phyloP scores from a whole-genome alignment of 306 rosid genomes.

The Inga laurina region DNA sequence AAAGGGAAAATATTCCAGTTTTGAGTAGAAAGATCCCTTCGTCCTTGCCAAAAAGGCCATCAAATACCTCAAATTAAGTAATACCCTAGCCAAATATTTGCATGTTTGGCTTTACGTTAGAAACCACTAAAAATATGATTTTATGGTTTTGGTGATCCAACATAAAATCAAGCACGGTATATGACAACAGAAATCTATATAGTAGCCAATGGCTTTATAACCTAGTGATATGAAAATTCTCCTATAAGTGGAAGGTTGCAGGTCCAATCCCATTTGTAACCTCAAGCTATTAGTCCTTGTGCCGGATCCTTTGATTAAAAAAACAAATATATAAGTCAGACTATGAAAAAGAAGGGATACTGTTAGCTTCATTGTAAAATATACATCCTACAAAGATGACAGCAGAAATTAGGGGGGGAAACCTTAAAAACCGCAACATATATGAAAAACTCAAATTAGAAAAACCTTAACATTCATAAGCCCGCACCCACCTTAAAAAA shows the following conservation, averaged over 20 bases:
- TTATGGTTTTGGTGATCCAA: background rate
- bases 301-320: too few relatives aligned
- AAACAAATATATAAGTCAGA: background rate
- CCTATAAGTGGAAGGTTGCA: too few relatives aligned
- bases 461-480: background rate
- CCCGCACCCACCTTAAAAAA: background rate
- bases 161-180: background rate
- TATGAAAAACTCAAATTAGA: too few relatives aligned
- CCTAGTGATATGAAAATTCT: too few relatives aligned
- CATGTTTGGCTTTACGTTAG: background rate
- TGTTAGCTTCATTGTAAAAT: background rate
- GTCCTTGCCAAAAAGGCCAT: constrained; percentile 8
- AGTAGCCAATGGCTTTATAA: too few relatives aligned
- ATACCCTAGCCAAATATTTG: background rate
- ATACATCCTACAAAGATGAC: background rate
- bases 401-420: too few relatives aligned
- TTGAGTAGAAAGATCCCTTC: constrained; percentile 4
- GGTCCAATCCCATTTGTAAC: too few relatives aligned
- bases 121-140: background rate
- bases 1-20: background rate
- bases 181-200: background rate
- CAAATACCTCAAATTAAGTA: background rate
- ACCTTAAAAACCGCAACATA: background rate
- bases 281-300: too few relatives aligned
- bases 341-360: background rate